A percentile compares a stretch with the other conserved stretches of the same genome.
Evolutionary conservation across 2,329 filamentous ascomycete species (phyloP).

Genomic region (Sarocladiaceae sp.): DNA sequence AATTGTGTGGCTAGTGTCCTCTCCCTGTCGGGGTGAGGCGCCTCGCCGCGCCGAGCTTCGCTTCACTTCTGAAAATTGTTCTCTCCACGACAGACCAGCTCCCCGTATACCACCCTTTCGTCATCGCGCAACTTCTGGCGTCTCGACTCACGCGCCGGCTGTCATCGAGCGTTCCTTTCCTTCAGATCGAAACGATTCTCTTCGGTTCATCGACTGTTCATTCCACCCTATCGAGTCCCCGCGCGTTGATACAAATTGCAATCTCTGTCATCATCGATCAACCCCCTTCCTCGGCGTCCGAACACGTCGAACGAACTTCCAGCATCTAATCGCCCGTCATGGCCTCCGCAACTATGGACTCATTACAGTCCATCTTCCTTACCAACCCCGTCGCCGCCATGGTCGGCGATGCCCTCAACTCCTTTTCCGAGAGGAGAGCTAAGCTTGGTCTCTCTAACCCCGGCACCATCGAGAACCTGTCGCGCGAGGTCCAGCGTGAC

Average conservation of each 20-base stretch:
- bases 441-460: constrained; percentile 87
- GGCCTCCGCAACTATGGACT: constrained; percentile 44
- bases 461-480: constrained; percentile 82
- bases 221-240: not conserved
- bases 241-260: constrained; percentile 1
- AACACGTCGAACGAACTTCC: too few relatives aligned
- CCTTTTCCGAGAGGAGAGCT: constrained; percentile 79
- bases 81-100: not conserved
- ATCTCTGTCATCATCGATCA: constrained; percentile 5
- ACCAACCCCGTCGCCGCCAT: constrained; percentile 66
- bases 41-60: constrained; percentile 2
- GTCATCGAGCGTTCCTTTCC: not conserved
- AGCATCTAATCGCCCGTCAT: constrained; percentile 25
- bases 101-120: constrained; percentile 1
- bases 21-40: not conserved
- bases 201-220: not conserved
- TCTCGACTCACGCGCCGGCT: constrained; percentile 5
- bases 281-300: not conserved
- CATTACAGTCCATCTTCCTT: constrained; percentile 57
- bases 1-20: constrained; percentile 4
- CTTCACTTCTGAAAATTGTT: constrained; percentile 8
- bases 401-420: constrained; percentile 70
- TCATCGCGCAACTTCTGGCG: constrained; percentile 7
- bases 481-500: constrained; percentile 90
- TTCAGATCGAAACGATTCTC: not conserved